Percentiles rank a stretch among this genome's conserved stretches.
These are phyloP conservation scores for Colletotrichum kahawae DNA, from an alignment of 2,329 filamentous ascomycete genomes.

Conservation along the genomic window DNA sequence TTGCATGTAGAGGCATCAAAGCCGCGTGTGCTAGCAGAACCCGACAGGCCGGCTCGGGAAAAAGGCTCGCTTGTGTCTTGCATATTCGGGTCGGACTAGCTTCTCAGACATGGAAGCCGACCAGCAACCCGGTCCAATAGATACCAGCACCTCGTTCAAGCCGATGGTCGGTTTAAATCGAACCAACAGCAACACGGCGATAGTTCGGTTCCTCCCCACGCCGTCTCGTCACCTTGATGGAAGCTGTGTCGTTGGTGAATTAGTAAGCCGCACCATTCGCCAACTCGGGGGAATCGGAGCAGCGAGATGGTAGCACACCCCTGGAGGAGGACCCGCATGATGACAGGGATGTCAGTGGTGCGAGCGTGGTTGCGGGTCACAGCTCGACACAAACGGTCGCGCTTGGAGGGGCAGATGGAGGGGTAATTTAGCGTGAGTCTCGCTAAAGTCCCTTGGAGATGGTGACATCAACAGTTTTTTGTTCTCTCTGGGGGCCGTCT, in stretches of 20 bases:
- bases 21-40: not conserved
- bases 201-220: not conserved
- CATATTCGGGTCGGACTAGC: not conserved
- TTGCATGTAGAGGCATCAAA: not conserved
- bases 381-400: not conserved
- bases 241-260: slow-evolving; percentile 11
- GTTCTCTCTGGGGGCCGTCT: not conserved
- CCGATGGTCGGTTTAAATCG: not conserved
- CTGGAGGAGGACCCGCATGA: not conserved
- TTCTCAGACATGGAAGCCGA: not conserved
- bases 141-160: not conserved
- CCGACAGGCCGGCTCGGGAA: not conserved
- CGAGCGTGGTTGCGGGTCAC: not conserved
- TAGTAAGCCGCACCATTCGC: slow-evolving; percentile 12
- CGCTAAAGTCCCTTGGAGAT: not conserved
- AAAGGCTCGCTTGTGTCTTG: not conserved
- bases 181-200: not conserved
- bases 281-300: slow-evolving; percentile 16
- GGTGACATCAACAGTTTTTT: slow-evolving; percentile 11
- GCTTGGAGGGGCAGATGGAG: slow-evolving; percentile 15
- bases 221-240: slow-evolving; percentile 5
- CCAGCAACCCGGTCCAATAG: not conserved
- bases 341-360: slow-evolving; percentile 1
- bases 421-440: slow-evolving; percentile 6
- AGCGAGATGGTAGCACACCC: slow-evolving; percentile 6